These are phyloP conservation scores for Phytophthora litchii DNA, from an alignment of 352 stramenopile genomes.

Conservation along the genomic window DNA sequence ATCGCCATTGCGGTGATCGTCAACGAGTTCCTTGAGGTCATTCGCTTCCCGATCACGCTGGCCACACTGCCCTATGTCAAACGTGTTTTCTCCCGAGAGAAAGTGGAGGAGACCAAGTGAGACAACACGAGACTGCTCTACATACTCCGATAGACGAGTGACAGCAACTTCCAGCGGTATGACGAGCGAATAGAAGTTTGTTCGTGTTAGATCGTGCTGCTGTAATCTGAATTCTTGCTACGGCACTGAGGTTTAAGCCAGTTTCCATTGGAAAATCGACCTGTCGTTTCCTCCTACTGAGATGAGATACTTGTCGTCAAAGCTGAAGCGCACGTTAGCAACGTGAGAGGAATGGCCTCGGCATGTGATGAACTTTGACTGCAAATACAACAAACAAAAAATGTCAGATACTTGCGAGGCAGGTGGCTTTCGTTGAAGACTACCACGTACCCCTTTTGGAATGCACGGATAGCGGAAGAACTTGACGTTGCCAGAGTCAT, in stretches of 20 bases:
- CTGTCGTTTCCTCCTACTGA: constrained; percentile 86
- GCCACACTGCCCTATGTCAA: constrained; percentile 85
- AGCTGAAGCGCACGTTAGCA: constrained; percentile 82
- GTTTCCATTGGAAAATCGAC: constrained; percentile 87
- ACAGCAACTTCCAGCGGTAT: constrained; percentile 7
- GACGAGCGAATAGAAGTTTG: constrained; percentile 22
- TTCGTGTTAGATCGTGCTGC: constrained; percentile 14
- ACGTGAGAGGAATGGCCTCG: constrained; percentile 85
- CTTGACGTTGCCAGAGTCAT: constrained; percentile 85
- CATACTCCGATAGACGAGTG: constrained; percentile 2
- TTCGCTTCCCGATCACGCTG: constrained; percentile 87
- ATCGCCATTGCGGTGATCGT: constrained; percentile 84
- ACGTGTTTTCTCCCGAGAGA: constrained; percentile 60
- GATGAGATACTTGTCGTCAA: constrained; percentile 83
- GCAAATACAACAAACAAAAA: constrained; percentile 8
- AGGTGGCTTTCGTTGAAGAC: background rate
- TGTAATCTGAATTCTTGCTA: background rate
- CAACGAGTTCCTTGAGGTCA: constrained; percentile 86
- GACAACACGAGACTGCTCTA: background rate
- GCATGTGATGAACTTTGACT: constrained; percentile 59
- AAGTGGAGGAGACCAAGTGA: constrained; percentile 43
- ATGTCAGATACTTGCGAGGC: too few species aligned
- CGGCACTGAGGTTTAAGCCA: constrained; percentile 32
- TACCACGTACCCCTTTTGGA: constrained; percentile 58
- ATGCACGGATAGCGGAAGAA: constrained; percentile 89